A percentile compares a stretch with the other conserved stretches of the same genome.
Conservation (phyloP, 2,329 filamentous ascomycete species). For the Tolypocladium inflatum region DNA sequence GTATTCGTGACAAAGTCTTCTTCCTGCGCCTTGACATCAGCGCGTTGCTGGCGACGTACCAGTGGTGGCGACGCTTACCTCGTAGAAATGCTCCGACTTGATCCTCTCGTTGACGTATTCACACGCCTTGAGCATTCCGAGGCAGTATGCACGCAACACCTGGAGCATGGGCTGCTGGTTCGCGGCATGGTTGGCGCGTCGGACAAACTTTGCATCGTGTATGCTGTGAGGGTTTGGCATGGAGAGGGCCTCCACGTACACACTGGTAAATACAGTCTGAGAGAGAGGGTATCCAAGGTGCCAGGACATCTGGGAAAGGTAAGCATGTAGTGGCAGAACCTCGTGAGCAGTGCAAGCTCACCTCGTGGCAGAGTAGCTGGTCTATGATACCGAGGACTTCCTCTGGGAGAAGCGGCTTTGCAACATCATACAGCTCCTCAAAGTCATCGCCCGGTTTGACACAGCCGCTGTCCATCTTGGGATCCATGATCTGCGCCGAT, state of each 20-base stretch:
- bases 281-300: slow-evolving; percentile 92
- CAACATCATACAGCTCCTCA: slow-evolving; percentile 73
- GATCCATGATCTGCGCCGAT: slow-evolving; percentile 77
- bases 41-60: not conserved
- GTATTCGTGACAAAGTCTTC: slow-evolving; percentile 95
- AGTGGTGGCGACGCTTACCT: slow-evolving; percentile 42
- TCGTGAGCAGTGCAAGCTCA: slow-evolving; percentile 22
- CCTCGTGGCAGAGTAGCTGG: slow-evolving; percentile 81
- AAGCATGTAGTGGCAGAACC: not conserved
- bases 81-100: slow-evolving; percentile 78
- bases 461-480: slow-evolving; percentile 96
- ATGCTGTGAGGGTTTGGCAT: slow-evolving; percentile 58
- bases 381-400: slow-evolving; percentile 92
- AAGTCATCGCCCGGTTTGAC: slow-evolving; percentile 69
- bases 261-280: slow-evolving; percentile 86
- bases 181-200: slow-evolving; percentile 18
- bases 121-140: slow-evolving; percentile 76
- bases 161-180: slow-evolving; percentile 40
- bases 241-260: slow-evolving; percentile 79
- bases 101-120: slow-evolving; percentile 69
- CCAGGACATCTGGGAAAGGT: slow-evolving; percentile 69
- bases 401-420: slow-evolving; percentile 56
- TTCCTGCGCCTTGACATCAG: slow-evolving; percentile 44
- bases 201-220: slow-evolving; percentile 54
- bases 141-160: slow-evolving; percentile 75